These are phyloP conservation scores for Backusella australiensis DNA, from an alignment of 192 early-diverging fungal genomes.

Conservation along the genomic window DNA sequence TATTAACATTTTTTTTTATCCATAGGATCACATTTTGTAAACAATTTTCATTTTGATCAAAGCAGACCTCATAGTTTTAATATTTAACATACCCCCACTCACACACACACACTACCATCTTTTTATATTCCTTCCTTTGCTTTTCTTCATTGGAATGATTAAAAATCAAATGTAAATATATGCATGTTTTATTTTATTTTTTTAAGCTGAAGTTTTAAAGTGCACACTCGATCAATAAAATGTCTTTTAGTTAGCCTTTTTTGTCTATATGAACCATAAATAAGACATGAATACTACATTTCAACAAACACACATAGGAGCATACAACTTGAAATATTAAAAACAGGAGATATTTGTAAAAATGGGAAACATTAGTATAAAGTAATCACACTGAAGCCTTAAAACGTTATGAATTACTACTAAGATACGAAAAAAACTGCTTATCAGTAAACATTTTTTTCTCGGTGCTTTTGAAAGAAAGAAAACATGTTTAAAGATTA, in stretches of 20 bases:
- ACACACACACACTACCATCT: background rate
- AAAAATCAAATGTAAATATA: background rate
- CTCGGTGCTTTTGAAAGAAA: background rate
- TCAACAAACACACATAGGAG: too few relatives aligned
- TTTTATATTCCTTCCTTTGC: too few relatives aligned
- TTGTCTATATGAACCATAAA: too few relatives aligned
- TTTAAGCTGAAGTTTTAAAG: too few relatives aligned
- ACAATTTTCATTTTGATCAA: background rate
- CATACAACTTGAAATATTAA: too few relatives aligned
- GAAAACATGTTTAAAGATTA: background rate
- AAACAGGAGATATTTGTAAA: background rate
- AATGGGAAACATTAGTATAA: background rate
- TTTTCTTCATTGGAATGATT: background rate
- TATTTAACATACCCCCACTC: background rate
- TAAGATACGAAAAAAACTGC: background rate
- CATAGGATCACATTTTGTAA: background rate
- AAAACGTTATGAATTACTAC: background rate
- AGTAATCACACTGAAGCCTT: background rate
- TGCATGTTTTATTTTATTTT: too few relatives aligned
- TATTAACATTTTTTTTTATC: background rate
- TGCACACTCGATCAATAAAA: too few relatives aligned
- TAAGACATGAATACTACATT: too few relatives aligned
- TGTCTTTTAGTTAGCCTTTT: too few relatives aligned
- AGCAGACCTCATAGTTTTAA: background rate
- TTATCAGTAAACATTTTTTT: background rate